Evolutionary conservation across 1,139 yeast species (phyloP), one percentile per base, ranked within the genome.

Genomic region (Hanseniaspora gamundiae): DNA sequence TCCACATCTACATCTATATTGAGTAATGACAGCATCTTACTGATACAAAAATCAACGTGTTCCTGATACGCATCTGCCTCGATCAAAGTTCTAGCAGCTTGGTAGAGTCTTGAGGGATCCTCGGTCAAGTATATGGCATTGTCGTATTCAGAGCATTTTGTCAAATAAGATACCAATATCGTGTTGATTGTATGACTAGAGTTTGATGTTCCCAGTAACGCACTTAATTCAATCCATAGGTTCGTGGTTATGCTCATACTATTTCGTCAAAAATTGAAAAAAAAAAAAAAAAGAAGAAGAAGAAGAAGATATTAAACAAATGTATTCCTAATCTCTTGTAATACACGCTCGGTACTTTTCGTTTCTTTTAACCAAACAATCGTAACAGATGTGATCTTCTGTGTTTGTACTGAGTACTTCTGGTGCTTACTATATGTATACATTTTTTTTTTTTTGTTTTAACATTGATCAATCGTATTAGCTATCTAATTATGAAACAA

Each of bases 11-110:
- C 47, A 43, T 64, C 68, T 8, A 65, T 58, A 35, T 59, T 59
- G 43, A 71, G 47, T 36, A 71, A 51, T 1, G 74, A 68, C n/a
- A 70, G 53, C 57, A 69, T 56, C 51, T 71, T 71, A 33, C 76
- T 58, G 2, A 71, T 48, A 47, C 76, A 71, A 51, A 71, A 72
- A 27, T 59, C 60, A 41, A 56, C 52, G 45, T 70, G 62, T 1
- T 49, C 43, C 33, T 60, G 60, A 47, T 68, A 71, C 9, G 63
- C 47, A 7, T 51, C 50, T 1, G 68, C 65, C 17, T 64, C 61
- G 2, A 66, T 52, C 20, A 72, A 43, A 17, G 54, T 51, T 8
- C 64, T 47, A 1, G 61, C 66, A 48, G 64, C 54, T 14, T 65
- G 54, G 45, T 64, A 65, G 26, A 65, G 44, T 43, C 36, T 33